phyloP scores from a whole-genome alignment of 148 eudicot genomes.

The Fagopyrum esculentum region DNA sequence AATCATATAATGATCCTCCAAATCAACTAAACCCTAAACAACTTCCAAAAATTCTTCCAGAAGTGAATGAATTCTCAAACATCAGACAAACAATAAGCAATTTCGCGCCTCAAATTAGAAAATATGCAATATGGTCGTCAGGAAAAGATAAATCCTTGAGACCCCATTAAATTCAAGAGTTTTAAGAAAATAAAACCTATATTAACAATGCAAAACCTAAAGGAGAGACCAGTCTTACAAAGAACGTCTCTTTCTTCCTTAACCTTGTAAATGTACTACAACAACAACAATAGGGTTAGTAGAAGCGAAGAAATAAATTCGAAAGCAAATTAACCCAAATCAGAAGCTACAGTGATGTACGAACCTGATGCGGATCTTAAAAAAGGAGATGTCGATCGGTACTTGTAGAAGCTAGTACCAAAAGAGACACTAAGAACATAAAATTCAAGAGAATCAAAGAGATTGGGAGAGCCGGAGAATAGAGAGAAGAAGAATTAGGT shows the following conservation, averaged over 20 bases:
- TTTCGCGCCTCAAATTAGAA: not conserved
- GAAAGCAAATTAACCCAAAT: not conserved
- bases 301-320: conserved; percentile 6
- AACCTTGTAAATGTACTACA: not conserved
- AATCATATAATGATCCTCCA: not conserved
- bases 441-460: too few species aligned
- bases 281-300: not conserved
- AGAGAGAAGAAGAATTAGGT: too few species aligned
- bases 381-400: too few species aligned
- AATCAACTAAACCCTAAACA: conserved; percentile 1
- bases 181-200: not conserved
- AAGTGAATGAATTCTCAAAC: not conserved
- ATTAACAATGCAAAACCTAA: not conserved
- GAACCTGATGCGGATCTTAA: not conserved
- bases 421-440: too few species aligned
- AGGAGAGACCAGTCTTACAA: not conserved
- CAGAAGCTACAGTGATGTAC: conserved; percentile 10
- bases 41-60: not conserved
- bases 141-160: too few species aligned
- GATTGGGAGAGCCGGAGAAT: too few species aligned
- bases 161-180: not conserved
- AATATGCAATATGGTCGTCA: not conserved
- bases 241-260: not conserved
- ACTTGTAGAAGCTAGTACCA: too few species aligned
- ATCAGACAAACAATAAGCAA: not conserved